phyloP scores from a whole-genome alignment of 305 asterid genomes.

The Fraxinus sp. region DNA sequence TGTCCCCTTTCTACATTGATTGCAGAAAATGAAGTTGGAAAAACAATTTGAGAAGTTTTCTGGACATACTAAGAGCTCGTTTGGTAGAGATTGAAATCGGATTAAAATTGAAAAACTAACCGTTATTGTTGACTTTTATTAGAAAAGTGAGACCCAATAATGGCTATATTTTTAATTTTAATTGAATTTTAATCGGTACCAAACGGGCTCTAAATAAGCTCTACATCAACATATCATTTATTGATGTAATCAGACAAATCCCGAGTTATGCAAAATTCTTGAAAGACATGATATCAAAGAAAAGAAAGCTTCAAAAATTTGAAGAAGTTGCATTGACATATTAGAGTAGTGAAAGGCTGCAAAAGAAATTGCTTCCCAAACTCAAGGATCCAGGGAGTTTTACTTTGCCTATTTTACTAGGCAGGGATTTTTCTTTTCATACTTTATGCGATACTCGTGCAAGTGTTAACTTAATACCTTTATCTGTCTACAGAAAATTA shows the following conservation, averaged over 20 bases:
- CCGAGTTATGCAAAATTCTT: background rate
- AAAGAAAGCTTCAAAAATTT: too few species aligned
- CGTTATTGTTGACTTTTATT: too few species aligned
- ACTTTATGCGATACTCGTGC: background rate
- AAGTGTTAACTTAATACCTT: background rate
- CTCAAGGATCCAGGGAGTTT: background rate
- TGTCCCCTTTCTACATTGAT: background rate
- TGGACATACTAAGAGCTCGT: too few species aligned
- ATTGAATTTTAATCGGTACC: too few species aligned
- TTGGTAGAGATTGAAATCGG: too few species aligned
- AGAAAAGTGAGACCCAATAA: too few species aligned
- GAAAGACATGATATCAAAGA: background rate
- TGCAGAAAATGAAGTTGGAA: background rate
- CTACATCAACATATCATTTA: background rate
- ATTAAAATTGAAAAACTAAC: too few species aligned
- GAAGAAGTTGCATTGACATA: background rate
- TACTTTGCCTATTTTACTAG: background rate
- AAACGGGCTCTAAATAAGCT: too few species aligned
- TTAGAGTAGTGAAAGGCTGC: too few species aligned
- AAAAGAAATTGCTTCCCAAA: too few species aligned
- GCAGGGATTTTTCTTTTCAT: background rate
- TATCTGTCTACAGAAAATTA: background rate
- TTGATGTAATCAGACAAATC: too few species aligned
- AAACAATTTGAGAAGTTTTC: background rate
- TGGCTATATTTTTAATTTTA: too few species aligned